Percentiles rank a stretch among this genome's conserved stretches.
These are phyloP conservation scores for Colletotrichum tofieldiae DNA, from an alignment of 2,329 filamentous ascomycete species.

Conservation along the genomic window DNA sequence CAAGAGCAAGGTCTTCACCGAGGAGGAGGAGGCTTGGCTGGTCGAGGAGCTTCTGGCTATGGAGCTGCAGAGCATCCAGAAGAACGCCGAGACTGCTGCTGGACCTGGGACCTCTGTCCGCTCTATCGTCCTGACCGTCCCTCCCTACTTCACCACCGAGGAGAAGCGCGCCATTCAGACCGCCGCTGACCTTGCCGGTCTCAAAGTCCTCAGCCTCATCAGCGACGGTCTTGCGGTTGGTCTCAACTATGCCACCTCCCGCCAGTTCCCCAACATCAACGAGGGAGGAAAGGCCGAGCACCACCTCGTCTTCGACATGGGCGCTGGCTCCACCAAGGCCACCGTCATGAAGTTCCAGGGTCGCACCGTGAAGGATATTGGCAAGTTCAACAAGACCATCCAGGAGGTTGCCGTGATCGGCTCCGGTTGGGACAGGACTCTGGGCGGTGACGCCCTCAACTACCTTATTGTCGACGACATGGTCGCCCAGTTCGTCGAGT, in stretches of 20 bases:
- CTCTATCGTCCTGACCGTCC: conserved; percentile 90
- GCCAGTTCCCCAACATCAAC: conserved; percentile 88
- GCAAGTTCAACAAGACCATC: conserved; percentile 95
- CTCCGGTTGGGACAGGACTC: conserved; percentile 87
- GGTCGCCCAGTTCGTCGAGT: conserved; percentile 82
- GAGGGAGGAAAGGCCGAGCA: conserved; percentile 90
- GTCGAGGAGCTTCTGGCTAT: conserved; percentile 97
- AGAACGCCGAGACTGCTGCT: conserved; percentile 88
- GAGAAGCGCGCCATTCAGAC: conserved; percentile 90
- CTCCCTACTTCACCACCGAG: conserved; percentile 89
- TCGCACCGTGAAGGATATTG: conserved; percentile 89
- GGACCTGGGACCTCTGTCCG: conserved; percentile 81
- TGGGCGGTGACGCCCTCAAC: conserved; percentile 93
- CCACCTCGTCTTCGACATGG: conserved; percentile 98
- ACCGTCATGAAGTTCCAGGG: conserved; percentile 93
- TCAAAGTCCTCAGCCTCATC: conserved; percentile 88
- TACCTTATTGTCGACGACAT: conserved; percentile 91
- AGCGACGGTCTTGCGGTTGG: conserved; percentile 94
- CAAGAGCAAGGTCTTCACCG: conserved; percentile 78
- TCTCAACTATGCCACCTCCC: conserved; percentile 92
- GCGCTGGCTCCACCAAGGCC: conserved; percentile 92
- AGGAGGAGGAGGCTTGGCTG: conserved; percentile 77
- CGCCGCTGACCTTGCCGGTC: conserved; percentile 88
- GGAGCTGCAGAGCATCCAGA: conserved; percentile 92
- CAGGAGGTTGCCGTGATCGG: conserved; percentile 95